Conservation (phyloP, 805 yeast genomes). For the Candida ipomoeae region DNA sequence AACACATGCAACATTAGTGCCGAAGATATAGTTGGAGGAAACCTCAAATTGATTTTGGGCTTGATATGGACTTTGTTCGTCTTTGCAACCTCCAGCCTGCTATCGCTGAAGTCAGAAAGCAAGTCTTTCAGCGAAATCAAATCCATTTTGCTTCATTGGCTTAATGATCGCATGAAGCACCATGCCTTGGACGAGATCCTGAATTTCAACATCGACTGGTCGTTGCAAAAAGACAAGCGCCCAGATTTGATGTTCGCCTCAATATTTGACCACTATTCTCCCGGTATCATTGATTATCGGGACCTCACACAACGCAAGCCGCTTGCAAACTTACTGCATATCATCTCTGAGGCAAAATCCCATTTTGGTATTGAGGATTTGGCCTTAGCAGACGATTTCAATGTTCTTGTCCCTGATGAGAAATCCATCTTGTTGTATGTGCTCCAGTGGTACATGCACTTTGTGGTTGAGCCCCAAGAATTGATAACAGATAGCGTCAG, state of each 20-base stretch:
- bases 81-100: constrained; percentile 31
- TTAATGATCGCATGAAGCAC: constrained; percentile 33
- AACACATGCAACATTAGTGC: constrained; percentile 44
- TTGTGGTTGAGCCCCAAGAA: constrained; percentile 18
- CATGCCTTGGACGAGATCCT: constrained; percentile 25
- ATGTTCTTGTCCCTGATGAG: constrained; percentile 52
- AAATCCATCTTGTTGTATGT: constrained; percentile 55
- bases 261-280: constrained; percentile 27
- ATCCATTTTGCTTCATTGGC: constrained; percentile 44
- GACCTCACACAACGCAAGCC: constrained; percentile 21
- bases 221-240: constrained; percentile 38
- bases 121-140: constrained; percentile 30
- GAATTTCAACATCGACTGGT: constrained; percentile 57
- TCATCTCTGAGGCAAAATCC: constrained; percentile 42
- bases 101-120: constrained; percentile 19
- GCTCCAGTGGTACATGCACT: constrained; percentile 52
- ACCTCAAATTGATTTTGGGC: constrained; percentile 44
- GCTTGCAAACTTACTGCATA: constrained; percentile 17
- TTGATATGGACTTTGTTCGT: constrained; percentile 47
- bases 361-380: constrained; percentile 48
- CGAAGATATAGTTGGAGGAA: constrained; percentile 48
- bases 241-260: constrained; percentile 45
- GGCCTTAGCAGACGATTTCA: constrained; percentile 53
- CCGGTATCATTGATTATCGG: constrained; percentile 19
- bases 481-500: not conserved